phyloP scores from a whole-genome alignment of 2,329 filamentous ascomycete genomes.

The Torrubiellomyces zombiae region DNA sequence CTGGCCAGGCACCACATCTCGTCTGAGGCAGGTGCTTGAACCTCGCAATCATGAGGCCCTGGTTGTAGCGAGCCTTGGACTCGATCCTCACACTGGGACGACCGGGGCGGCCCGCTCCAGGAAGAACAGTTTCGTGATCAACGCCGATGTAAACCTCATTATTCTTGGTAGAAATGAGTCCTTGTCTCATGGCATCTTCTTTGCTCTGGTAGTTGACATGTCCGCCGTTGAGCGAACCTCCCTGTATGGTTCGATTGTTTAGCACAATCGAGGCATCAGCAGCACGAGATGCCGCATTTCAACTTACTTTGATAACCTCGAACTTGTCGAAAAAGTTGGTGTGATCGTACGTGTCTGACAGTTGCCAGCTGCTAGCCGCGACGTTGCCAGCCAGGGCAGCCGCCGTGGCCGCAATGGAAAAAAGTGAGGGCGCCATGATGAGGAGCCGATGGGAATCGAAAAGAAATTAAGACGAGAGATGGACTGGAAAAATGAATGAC shows the following conservation, averaged over 20 bases:
- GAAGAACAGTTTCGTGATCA: conserved; percentile 14
- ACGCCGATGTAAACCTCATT: conserved; percentile 23
- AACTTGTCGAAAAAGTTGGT: conserved; percentile 33
- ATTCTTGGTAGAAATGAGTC: conserved; percentile 16
- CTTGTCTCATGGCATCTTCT: conserved; percentile 16
- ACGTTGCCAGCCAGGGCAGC: conserved; percentile 18
- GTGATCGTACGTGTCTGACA: conserved; percentile 22
- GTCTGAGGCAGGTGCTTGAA: conserved; percentile 51
- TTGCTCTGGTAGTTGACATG: conserved; percentile 38
- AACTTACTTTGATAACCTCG: conserved; percentile 21
- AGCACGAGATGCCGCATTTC: neutral
- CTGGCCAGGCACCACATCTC: conserved; percentile 56
- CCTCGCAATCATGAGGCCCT: conserved; percentile 53
- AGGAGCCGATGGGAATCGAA: conserved; percentile 6
- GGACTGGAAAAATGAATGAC: conserved; percentile 17
- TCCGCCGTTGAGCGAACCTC: conserved; percentile 43
- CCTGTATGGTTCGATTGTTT: conserved; percentile 7
- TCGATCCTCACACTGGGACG: conserved; percentile 46
- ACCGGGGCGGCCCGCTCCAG: conserved; percentile 13
- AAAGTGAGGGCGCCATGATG: conserved; percentile 24
- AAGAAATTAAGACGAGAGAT: too few species aligned
- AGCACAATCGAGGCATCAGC: conserved; percentile 1
- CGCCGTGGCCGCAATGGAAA: conserved; percentile 21
- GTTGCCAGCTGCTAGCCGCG: conserved; percentile 17
- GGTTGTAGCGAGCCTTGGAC: conserved; percentile 43